phyloP scores from a whole-genome alignment of 345 rosid genomes.

The Euphorbia tirucalli region DNA sequence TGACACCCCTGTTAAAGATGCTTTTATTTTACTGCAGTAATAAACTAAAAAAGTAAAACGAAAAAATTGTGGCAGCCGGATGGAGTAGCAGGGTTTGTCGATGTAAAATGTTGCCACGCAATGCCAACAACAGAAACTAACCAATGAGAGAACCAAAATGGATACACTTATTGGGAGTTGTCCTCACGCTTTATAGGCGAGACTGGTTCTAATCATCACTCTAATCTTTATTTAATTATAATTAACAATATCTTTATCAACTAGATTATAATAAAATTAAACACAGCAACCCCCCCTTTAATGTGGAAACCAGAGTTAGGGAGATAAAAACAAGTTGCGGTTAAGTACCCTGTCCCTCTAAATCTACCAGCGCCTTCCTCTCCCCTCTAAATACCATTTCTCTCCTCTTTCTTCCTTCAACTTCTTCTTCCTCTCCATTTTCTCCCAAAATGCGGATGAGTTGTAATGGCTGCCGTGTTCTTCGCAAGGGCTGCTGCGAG shows the following conservation, averaged over 20 bases:
- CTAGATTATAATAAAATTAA: neutral
- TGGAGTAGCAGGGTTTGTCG: no score
- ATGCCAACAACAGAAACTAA: neutral
- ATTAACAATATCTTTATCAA: no score
- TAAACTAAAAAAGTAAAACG: no score
- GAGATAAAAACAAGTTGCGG: conserved; percentile 38
- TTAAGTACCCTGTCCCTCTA: neutral
- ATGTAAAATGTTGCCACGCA: neutral
- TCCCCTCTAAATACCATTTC: neutral
- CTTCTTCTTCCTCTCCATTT: neutral
- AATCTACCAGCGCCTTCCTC: no score
- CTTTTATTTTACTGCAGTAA: no score
- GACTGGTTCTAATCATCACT: conserved; percentile 4
- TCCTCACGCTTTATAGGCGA: neutral
- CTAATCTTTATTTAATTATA: neutral
- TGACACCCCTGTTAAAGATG: no score
- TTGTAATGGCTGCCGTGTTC: conserved; percentile 96
- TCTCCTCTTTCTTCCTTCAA: no score
- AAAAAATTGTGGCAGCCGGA: no score
- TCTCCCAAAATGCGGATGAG: conserved; percentile 52
- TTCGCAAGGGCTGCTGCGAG: conserved; percentile 92
- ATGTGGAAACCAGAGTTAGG: conserved; percentile 41
- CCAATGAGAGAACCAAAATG: neutral
- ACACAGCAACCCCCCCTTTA: conserved; percentile 25
- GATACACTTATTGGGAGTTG: conserved; percentile 9